Evolutionary conservation across 768 basidiomycete species (phyloP), one percentile per base, ranked within the genome.

Genomic region (Amanita pallidorosea): DNA sequence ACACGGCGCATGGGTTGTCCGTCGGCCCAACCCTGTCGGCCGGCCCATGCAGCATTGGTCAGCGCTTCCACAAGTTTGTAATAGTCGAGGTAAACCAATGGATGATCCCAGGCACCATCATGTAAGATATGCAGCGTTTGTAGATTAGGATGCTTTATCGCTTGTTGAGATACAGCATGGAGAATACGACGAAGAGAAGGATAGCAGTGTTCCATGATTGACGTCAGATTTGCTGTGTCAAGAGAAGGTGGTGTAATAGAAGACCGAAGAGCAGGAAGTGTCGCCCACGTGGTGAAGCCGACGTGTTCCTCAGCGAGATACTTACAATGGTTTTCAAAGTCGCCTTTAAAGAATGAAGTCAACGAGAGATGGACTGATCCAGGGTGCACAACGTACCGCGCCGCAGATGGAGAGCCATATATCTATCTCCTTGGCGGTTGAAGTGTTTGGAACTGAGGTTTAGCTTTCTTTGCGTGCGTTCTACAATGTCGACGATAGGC

Each of bases 241-340:
- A 76, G 64, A n/a, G 63, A 46, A 5, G 72, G 72, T 2, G 66
- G 58, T 45, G 65, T 57, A 13, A 67, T 58, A 7, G 67, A 62
- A 4, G 58, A 29, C 23, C 56, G 48, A 9, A 76, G 57, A 15
- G 58, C 12, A 13, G 72, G 72, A n/a, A 76, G 67, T 6, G 71
- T 73, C 5, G 67, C 69, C 74, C 72, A 76, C 5, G 73, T 74
- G 6, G 71, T 73, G 60, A 74, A 74, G 8, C 70, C 71, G 8
- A 61, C 58, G 22, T 62, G 60, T 15, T 48, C 58, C 41, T 64
- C 54, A 5, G 69, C 63, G 5, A 74, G 65, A 40, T 52, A 59
- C 40, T 65, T 53, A 33, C 74, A 76, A 54, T 74, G 72, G 7
- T 56, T 60, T 56, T 71, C 68, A 52, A 76, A 74, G 43, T 74